Evolutionary conservation across 2,329 filamentous ascomycete species (phyloP).

Genomic region (Westerdykella ornata): DNA sequence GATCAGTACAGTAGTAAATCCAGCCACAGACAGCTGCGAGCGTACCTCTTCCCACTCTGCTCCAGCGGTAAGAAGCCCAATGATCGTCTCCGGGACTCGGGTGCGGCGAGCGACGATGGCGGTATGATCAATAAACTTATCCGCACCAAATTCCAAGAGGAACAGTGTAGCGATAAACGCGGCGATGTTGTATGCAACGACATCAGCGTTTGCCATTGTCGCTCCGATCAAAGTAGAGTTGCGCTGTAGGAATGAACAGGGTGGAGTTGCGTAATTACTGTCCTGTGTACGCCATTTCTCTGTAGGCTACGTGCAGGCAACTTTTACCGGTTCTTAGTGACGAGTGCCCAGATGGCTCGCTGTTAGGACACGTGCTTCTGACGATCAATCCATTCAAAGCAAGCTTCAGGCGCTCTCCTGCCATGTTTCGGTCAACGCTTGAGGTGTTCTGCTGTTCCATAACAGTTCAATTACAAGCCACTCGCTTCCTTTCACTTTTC

Average conservation of each 20-base stretch:
- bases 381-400: too few species aligned
- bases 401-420: too few species aligned
- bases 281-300: too few species aligned
- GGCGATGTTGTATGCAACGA: conserved; percentile 38
- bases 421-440: too few species aligned
- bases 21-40: not conserved
- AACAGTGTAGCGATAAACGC: conserved; percentile 44
- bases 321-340: not conserved
- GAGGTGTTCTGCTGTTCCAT: too few species aligned
- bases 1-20: conserved; percentile 1
- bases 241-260: not conserved
- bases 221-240: too few species aligned
- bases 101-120: conserved; percentile 43
- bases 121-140: conserved; percentile 49
- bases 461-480: too few species aligned
- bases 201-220: conserved; percentile 22
- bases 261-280: not conserved
- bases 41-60: conserved; percentile 52
- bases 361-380: too few species aligned
- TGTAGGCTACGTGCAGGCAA: not conserved
- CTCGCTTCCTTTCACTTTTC: too few species aligned
- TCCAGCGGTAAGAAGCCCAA: conserved; percentile 49
- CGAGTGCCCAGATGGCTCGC: too few species aligned
- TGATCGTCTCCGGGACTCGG: conserved; percentile 43
- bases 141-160: conserved; percentile 48